A percentile compares a stretch with the other conserved stretches of the same genome.
These are phyloP conservation scores for Suillus discolor DNA, from an alignment of 768 basidiomycete genomes.

Conservation along the genomic window DNA sequence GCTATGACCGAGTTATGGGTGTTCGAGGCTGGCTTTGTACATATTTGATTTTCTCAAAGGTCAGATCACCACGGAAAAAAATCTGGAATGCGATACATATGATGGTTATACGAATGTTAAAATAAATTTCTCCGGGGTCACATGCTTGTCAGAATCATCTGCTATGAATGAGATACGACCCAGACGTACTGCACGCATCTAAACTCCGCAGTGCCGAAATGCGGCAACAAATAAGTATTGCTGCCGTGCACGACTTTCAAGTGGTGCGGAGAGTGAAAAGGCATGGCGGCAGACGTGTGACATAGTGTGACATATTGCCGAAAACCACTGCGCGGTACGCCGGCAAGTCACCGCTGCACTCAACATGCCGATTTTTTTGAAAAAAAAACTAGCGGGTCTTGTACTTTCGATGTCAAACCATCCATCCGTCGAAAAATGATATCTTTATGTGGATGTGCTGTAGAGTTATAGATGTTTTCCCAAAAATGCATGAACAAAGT, in stretches of 20 bases:
- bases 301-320: too few relatives aligned
- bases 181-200: too few relatives aligned
- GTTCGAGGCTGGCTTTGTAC: too few relatives aligned
- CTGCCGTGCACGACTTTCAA: too few relatives aligned
- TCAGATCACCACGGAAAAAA: not conserved
- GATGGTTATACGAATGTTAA: not conserved
- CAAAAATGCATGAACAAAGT: not conserved
- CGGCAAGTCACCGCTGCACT: not conserved
- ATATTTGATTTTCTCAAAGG: not conserved
- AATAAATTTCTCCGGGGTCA: not conserved
- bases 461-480: not conserved
- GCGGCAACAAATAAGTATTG: too few relatives aligned
- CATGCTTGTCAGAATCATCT: not conserved
- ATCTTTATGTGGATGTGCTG: not conserved
- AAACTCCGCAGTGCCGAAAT: too few relatives aligned
- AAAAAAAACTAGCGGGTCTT: not conserved
- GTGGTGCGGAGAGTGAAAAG: too few relatives aligned
- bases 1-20: too few relatives aligned
- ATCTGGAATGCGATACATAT: not conserved
- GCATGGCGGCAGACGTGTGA: too few relatives aligned
- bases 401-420: not conserved
- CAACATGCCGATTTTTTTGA: not conserved
- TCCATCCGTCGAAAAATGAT: not conserved
- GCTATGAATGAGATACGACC: conserved; percentile 12
- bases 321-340: not conserved